Evolutionary conservation across 257 asterid species (phyloP).

Genomic region (Haberlea rhodopensis): DNA sequence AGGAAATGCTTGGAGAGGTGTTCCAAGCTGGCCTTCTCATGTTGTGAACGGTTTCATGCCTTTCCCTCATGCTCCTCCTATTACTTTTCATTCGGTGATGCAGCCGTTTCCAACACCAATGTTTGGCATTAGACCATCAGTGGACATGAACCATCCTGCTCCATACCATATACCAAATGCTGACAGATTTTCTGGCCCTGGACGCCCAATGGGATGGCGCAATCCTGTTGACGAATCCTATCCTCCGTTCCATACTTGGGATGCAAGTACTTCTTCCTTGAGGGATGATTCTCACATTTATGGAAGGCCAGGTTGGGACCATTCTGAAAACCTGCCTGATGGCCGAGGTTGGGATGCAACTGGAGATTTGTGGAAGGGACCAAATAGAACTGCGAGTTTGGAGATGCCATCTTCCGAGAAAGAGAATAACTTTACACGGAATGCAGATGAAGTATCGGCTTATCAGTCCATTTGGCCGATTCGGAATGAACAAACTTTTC

Average conservation of each 20-base stretch:
- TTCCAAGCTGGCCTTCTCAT: constrained; percentile 94
- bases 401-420: constrained; percentile 57
- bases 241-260: constrained; percentile 75
- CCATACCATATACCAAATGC: constrained; percentile 76
- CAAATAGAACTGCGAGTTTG: constrained; percentile 51
- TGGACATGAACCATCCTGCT: constrained; percentile 74
- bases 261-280: constrained; percentile 56
- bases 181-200: constrained; percentile 78
- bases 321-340: constrained; percentile 42
- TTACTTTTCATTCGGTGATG: constrained; percentile 74
- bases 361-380: constrained; percentile 71
- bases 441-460: constrained; percentile 45
- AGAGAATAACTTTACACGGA: constrained; percentile 48
- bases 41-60: constrained; percentile 88
- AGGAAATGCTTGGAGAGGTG: constrained; percentile 87
- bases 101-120: constrained; percentile 76
- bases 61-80: constrained; percentile 80
- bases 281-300: constrained; percentile 76
- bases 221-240: constrained; percentile 62
- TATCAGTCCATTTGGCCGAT: constrained; percentile 45
- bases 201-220: constrained; percentile 81
- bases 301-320: constrained; percentile 91
- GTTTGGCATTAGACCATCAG: constrained; percentile 76
- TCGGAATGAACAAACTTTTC: constrained; percentile 44
- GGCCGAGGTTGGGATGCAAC: constrained; percentile 59